These are phyloP conservation scores for Aspergillus eucalypticola DNA, from an alignment of 2,329 filamentous ascomycete species.

Conservation along the genomic window DNA sequence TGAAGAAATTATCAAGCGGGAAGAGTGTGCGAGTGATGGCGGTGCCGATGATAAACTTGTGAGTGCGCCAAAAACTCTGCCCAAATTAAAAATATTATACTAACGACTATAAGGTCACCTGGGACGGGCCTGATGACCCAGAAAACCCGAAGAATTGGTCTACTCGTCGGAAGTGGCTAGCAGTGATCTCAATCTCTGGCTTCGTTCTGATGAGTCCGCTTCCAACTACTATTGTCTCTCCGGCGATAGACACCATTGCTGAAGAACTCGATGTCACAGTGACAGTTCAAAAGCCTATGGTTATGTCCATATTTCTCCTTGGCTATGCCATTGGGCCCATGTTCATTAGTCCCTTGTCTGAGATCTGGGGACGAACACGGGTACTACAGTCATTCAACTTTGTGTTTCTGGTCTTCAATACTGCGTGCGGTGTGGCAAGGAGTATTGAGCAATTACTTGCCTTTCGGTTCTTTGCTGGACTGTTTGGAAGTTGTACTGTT, in stretches of 20 bases:
- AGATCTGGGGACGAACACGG: constrained; percentile 20
- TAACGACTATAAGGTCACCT: constrained; percentile 12
- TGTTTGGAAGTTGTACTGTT: too few species aligned
- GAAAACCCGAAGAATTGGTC: constrained; percentile 57
- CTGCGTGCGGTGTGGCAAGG: not conserved
- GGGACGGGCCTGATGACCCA: constrained; percentile 45
- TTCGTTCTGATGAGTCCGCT: constrained; percentile 65
- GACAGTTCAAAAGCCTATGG: constrained; percentile 46
- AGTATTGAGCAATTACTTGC: too few species aligned
- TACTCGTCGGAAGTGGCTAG: constrained; percentile 57
- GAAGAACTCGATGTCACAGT: constrained; percentile 54
- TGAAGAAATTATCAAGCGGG: too few species aligned
- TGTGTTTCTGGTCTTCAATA: constrained; percentile 19
- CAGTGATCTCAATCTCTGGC: constrained; percentile 55
- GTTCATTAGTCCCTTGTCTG: constrained; percentile 20
- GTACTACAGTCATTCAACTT: constrained; percentile 19
- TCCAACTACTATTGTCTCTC: constrained; percentile 61
- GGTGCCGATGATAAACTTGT: too few species aligned
- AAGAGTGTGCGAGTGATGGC: too few species aligned
- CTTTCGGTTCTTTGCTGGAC: too few species aligned
- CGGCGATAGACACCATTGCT: constrained; percentile 53
- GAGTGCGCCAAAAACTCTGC: too few species aligned
- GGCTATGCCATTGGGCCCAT: constrained; percentile 47
- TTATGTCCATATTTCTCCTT: constrained; percentile 58
- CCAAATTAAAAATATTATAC: not conserved